These are phyloP conservation scores for Alternaria brassicae DNA, from an alignment of 2,329 filamentous ascomycete species.

Conservation along the genomic window DNA sequence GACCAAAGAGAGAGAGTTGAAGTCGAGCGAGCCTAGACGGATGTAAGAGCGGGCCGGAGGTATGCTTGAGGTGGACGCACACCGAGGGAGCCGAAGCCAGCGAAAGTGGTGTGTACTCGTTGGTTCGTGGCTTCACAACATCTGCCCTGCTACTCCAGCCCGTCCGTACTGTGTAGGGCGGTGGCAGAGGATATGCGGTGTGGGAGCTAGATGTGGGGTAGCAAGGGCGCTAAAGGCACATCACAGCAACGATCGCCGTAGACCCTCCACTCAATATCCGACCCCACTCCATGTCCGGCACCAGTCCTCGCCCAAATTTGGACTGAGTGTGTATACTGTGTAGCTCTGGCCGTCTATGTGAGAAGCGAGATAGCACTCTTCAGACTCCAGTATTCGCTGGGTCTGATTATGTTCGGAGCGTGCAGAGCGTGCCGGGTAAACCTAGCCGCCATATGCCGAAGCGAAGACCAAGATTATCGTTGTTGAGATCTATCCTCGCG, in stretches of 20 bases:
- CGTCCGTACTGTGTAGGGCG: too few species aligned
- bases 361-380: neutral
- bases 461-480: neutral
- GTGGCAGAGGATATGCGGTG: neutral
- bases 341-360: neutral
- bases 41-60: too few species aligned
- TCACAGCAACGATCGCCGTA: neutral
- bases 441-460: neutral
- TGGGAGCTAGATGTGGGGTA: neutral
- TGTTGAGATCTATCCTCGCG: neutral
- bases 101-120: neutral
- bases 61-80: neutral
- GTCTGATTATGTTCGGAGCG: neutral
- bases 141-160: neutral
- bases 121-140: neutral
- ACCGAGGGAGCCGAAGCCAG: neutral
- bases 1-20: too few species aligned
- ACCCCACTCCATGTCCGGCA: neutral
- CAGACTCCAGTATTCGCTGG: neutral
- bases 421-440: neutral
- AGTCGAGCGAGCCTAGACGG: too few species aligned
- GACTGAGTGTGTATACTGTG: neutral
- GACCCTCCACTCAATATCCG: neutral
- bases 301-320: neutral
- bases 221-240: neutral